These are phyloP conservation scores for Petunia hybrid DNA, from an alignment of 305 asterid species.

Conservation along the genomic window DNA sequence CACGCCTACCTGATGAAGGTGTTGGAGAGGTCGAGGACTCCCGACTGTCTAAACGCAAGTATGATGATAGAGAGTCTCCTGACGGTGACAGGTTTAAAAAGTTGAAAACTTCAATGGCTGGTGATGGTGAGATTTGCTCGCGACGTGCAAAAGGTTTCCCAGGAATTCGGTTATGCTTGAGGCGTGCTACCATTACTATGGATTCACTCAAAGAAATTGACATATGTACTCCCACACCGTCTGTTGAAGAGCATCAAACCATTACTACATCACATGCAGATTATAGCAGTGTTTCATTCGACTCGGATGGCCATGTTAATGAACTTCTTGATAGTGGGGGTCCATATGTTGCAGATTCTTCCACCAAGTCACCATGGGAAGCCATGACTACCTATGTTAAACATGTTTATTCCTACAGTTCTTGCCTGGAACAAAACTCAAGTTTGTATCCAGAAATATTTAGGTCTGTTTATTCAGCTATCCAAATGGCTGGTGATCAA, in stretches of 20 bases:
- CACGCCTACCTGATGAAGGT: constrained; percentile 82
- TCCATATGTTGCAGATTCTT: constrained; percentile 41
- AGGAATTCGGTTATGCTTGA: constrained; percentile 75
- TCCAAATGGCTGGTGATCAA: constrained; percentile 92
- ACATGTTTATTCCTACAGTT: constrained; percentile 55
- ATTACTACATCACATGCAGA: constrained; percentile 36
- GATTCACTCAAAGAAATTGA: constrained; percentile 57
- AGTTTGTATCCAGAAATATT: constrained; percentile 59
- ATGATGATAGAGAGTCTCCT: constrained; percentile 53
- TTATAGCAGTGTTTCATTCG: constrained; percentile 39
- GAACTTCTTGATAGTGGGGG: constrained; percentile 50
- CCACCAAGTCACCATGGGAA: constrained; percentile 76
- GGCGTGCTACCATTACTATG: constrained; percentile 57
- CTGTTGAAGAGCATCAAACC: constrained; percentile 46
- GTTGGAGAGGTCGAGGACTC: constrained; percentile 96
- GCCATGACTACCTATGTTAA: constrained; percentile 73
- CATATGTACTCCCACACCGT: constrained; percentile 32
- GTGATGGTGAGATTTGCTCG: constrained; percentile 74
- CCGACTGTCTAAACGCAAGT: constrained; percentile 69
- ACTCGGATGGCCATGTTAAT: constrained; percentile 45
- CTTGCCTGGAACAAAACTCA: constrained; percentile 45
- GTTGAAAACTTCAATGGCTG: constrained; percentile 57
- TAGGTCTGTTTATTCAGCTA: constrained; percentile 73
- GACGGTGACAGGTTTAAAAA: constrained; percentile 60
- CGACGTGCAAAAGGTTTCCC: constrained; percentile 97